Evolutionary conservation across 768 basidiomycete species (phyloP).

Genomic region (Tricholomella constricta): DNA sequence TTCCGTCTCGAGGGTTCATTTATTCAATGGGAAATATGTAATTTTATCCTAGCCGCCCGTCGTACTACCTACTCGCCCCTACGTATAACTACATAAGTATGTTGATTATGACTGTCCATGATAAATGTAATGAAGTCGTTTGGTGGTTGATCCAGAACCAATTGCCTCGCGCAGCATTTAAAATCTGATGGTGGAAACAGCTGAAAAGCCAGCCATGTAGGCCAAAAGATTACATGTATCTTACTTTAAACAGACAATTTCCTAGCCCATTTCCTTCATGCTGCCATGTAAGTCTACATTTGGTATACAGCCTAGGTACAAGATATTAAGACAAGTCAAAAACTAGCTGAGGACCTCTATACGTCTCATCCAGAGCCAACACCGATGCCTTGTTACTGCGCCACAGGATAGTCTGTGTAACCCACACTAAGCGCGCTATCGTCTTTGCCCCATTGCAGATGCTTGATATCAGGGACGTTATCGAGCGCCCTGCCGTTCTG

Average conservation of each 20-base stretch:
- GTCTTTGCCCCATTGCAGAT: constrained; percentile 28
- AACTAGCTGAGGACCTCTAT: no score
- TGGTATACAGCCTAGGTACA: no score
- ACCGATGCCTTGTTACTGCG: constrained; percentile 19
- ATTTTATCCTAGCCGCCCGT: neutral
- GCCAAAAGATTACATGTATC: no score
- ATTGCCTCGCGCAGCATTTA: no score
- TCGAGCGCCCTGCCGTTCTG: constrained; percentile 35
- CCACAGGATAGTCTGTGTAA: constrained; percentile 40
- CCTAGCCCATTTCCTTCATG: no score
- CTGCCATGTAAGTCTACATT: no score
- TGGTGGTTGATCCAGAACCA: no score
- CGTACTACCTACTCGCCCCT: neutral
- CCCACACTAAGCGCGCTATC: constrained; percentile 29
- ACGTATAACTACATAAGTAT: neutral
- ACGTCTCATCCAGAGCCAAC: neutral
- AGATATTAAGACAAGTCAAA: no score
- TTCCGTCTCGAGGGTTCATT: neutral
- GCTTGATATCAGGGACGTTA: constrained; percentile 29
- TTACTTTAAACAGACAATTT: no score
- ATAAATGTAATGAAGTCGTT: no score
- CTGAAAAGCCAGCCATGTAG: no score
- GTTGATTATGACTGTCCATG: neutral
- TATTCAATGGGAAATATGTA: neutral
- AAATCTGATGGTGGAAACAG: no score